Percentiles rank a stretch among this genome's conserved stretches.
phyloP scores from a whole-genome alignment of 2,329 filamentous ascomycete genomes.

The Nemania diffusa region DNA sequence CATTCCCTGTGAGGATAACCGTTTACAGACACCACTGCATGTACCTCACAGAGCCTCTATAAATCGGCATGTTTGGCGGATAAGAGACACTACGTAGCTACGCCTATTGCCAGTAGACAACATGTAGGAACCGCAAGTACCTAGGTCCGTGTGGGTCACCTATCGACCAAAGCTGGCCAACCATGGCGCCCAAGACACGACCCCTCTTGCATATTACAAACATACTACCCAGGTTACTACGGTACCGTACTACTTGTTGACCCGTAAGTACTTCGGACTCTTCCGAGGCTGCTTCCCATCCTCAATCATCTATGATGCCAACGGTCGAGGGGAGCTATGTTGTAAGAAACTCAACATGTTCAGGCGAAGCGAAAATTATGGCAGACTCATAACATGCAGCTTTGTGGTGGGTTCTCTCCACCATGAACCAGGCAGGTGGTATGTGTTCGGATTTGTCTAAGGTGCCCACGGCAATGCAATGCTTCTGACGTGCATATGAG shows the following conservation, averaged over 20 bases:
- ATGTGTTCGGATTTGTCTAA: constrained; percentile 25
- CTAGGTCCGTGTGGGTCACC: constrained; percentile 20
- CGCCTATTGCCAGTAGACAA: constrained; percentile 3
- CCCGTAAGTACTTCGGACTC: constrained; percentile 23
- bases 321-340: constrained; percentile 2
- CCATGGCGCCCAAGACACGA: constrained; percentile 26
- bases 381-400: background rate
- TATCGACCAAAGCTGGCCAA: constrained; percentile 21
- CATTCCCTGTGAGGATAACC: constrained; percentile 33
- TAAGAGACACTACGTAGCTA: constrained; percentile 12
- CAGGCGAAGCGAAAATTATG: background rate
- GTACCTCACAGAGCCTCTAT: constrained; percentile 26
- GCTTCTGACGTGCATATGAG: constrained; percentile 34
- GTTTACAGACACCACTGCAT: constrained; percentile 38
- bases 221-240: constrained; percentile 12
- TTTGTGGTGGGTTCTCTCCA: background rate
- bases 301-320: constrained; percentile 1
- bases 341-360: background rate
- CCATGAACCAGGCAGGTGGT: constrained; percentile 33
- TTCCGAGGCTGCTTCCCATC: constrained; percentile 31
- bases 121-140: constrained; percentile 32
- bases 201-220: constrained; percentile 34
- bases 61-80: constrained; percentile 34
- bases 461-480: constrained; percentile 26
- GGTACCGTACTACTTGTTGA: constrained; percentile 11